A percentile compares a stretch with the other conserved stretches of the same genome.
Evolutionary conservation across 768 basidiomycete species (phyloP).

Genomic region (Leucocoprinus leucothites): DNA sequence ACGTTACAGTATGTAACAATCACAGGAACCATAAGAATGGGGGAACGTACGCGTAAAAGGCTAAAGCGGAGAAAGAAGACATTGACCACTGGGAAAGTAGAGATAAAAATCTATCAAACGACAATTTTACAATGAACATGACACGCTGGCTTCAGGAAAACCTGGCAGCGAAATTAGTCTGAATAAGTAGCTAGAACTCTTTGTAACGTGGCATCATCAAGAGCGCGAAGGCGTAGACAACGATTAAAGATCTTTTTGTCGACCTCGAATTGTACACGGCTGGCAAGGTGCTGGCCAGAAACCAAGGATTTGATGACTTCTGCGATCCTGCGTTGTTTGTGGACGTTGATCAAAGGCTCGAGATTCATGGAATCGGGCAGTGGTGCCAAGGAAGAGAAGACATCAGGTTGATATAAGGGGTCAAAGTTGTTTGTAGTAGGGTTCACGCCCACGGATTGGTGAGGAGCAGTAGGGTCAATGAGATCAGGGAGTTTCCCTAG

Average conservation of each 20-base stretch:
- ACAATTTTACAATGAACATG: background rate
- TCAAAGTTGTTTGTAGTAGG: constrained; percentile 60
- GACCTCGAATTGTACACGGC: constrained; percentile 61
- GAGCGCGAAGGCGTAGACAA: constrained; percentile 67
- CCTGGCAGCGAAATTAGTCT: constrained; percentile 10
- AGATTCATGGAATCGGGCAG: constrained; percentile 77
- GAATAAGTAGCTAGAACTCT: constrained; percentile 27
- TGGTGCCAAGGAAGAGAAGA: constrained; percentile 69
- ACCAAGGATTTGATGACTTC: constrained; percentile 78
- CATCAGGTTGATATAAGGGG: constrained; percentile 71
- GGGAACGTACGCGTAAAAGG: background rate
- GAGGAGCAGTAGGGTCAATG: constrained; percentile 80
- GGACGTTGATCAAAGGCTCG: constrained; percentile 84
- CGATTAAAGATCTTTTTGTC: constrained; percentile 78
- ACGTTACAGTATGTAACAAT: constrained; percentile 6
- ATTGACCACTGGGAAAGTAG: background rate
- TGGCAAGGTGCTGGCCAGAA: constrained; percentile 79
- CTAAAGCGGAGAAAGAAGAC: background rate
- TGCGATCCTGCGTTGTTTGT: constrained; percentile 83
- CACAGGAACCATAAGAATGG: background rate
- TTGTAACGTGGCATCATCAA: constrained; percentile 54
- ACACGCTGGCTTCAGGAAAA: background rate
- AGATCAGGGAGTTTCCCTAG: constrained; percentile 71
- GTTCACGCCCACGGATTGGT: constrained; percentile 64
- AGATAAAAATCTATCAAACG: constrained; percentile 3